A percentile compares a stretch with the other conserved stretches of the same genome.
Conservation (phyloP, 192 early-diverging fungal species). For the Geranomyces variabilis region DNA sequence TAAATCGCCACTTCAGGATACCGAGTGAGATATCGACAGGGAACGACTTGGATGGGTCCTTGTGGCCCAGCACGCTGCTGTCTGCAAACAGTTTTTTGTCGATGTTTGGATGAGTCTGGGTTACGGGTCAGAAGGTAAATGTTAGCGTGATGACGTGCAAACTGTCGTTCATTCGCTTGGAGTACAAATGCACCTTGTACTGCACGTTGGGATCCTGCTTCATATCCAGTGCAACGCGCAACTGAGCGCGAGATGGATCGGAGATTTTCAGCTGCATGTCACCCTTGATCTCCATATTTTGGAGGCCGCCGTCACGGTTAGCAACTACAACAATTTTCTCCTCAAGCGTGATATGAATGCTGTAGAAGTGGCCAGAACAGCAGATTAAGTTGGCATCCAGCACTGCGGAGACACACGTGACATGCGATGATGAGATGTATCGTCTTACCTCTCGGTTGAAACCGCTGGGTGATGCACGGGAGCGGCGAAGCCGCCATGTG, state of each 20-base stretch:
- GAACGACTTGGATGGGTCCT: constrained; percentile 81
- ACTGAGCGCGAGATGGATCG: constrained; percentile 62
- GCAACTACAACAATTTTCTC: constrained; percentile 84
- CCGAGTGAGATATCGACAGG: constrained; percentile 82
- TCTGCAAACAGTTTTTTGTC: constrained; percentile 85
- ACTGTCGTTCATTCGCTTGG: neutral
- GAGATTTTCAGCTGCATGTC: constrained; percentile 80
- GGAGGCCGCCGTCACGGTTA: constrained; percentile 89
- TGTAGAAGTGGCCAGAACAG: constrained; percentile 30
- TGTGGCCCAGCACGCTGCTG: constrained; percentile 74
- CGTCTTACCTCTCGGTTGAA: constrained; percentile 37
- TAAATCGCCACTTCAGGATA: constrained; percentile 87
- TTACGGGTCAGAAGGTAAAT: neutral
- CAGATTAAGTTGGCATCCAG: no score
- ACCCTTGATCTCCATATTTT: constrained; percentile 94
- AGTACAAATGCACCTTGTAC: constrained; percentile 65
- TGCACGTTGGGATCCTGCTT: constrained; percentile 71
- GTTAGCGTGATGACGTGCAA: no score
- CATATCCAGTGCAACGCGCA: constrained; percentile 67
- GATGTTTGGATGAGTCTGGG: constrained; percentile 93
- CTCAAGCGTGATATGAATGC: constrained; percentile 84
- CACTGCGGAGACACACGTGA: no score
- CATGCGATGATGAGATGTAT: neutral
- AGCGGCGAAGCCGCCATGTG: constrained; percentile 23
- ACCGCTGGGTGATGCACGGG: constrained; percentile 34